Base-by-base conservation (phyloP, 2,329 filamentous ascomycete genomes). In the Sporothrix luriei region DNA sequence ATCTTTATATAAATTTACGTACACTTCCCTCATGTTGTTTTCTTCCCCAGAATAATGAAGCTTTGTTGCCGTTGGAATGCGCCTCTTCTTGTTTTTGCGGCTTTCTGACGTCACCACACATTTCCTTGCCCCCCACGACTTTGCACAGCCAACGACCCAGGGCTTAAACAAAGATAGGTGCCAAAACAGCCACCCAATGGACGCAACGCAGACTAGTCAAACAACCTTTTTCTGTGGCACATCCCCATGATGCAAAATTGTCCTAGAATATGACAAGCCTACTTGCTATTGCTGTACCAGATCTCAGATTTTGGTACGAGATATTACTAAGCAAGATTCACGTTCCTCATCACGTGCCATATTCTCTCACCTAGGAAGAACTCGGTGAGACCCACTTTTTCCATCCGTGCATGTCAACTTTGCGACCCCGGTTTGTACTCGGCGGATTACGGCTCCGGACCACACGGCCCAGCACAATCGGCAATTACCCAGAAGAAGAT, bases 41-140 rank as follows among this genome's bases (percentile, higher is more conserved):
- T 48, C 40, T 19, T 29, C 21, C 13, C 40, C 4, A 62, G 40
- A 62, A 40, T 29, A 13, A 62, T 46, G 59, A 62, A 48, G 59
- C 59, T 62, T 14, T 48, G 24, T 62, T 7, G 59, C 38, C 21
- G 26, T 62, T 14, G 19, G 40, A 46, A 29, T 21, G 40, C 13
- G 11, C 19, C 14, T 21, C 59, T n/a, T n/a, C 38, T 62, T 19
- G 43, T 24, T 48, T 48, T 21, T 26, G 21, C 26, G 29, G 40
- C 38, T 19, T 21, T 48, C 21, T 62, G 59, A 62, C 59, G 59
- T 62, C 59, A 62, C 59, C 40, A 62, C 59, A 26, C 59, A 26
- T 14, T 19, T 16, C 38, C 19, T 26, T 26, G 33, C 33, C 38
- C 59, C 59, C 40, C 59, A 62, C 59, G 21, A 62, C 48, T 40